phyloP scores from a whole-genome alignment of 2,329 filamentous ascomycete genomes.

The Hypoxylon rubiginosum region DNA sequence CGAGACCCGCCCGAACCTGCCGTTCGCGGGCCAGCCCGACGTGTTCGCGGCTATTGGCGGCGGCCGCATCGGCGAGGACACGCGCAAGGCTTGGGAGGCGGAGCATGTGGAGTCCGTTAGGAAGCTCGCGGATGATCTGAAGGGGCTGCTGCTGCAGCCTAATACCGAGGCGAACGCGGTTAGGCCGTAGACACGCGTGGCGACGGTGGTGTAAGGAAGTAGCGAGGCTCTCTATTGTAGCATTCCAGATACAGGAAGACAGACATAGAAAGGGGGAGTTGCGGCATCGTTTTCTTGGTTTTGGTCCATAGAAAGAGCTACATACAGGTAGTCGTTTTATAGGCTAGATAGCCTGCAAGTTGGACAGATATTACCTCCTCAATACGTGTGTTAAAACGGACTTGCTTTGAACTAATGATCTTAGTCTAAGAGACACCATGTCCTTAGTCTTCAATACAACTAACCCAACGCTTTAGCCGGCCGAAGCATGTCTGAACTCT shows the following conservation, averaged over 20 bases:
- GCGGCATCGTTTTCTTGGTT: not conserved
- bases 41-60: constrained; percentile 39
- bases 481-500: no score
- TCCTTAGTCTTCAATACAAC: no score
- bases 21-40: constrained; percentile 47
- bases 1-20: constrained; percentile 51
- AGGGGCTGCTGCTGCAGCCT: constrained; percentile 45
- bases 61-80: constrained; percentile 44
- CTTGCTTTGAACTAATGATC: no score
- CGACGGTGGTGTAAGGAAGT: no score
- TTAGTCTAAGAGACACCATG: no score
- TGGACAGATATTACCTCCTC: no score
- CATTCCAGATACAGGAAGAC: not conserved
- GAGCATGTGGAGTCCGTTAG: constrained; percentile 32
- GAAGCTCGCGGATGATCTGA: constrained; percentile 48
- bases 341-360: not conserved
- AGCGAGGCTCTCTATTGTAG: not conserved
- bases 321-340: not conserved
- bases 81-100: constrained; percentile 43
- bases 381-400: no score
- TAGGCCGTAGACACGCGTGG: constrained; percentile 22
- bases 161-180: constrained; percentile 30
- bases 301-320: not conserved
- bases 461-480: no score
- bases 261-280: not conserved